phyloP scores from a whole-genome alignment of 495 filamentous ascomycete species.

The Cryomyces minteri region DNA sequence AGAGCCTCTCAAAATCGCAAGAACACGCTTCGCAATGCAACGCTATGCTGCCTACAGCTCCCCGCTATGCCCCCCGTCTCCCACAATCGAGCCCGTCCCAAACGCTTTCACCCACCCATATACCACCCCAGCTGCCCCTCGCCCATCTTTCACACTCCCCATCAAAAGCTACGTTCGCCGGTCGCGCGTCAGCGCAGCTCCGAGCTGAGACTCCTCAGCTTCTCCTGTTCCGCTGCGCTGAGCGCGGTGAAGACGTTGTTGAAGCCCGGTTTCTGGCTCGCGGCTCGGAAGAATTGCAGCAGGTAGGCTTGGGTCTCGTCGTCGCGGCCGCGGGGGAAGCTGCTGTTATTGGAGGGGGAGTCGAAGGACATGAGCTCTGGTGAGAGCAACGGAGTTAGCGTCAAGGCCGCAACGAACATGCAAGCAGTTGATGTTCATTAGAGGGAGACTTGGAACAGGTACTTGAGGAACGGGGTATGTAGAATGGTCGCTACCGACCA shows the following conservation, averaged over 20 bases:
- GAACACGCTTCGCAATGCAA: not conserved
- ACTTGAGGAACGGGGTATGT: too few species aligned
- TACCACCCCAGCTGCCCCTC: not conserved
- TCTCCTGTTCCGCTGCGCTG: constrained; percentile 54
- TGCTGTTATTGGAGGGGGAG: constrained; percentile 34
- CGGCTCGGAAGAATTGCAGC: constrained; percentile 59
- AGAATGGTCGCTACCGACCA: too few species aligned
- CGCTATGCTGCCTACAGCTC: not conserved
- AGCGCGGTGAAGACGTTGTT: constrained; percentile 51
- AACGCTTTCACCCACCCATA: not conserved
- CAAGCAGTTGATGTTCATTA: constrained; percentile 3
- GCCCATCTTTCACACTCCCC: too few species aligned
- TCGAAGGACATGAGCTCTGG: constrained; percentile 60
- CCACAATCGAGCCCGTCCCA: not conserved
- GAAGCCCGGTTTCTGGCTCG: constrained; percentile 48
- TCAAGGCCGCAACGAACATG: constrained; percentile 9
- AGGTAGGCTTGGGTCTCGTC: constrained; percentile 83
- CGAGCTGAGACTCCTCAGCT: constrained; percentile 26
- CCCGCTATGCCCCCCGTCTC: not conserved
- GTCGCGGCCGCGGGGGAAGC: constrained; percentile 45
- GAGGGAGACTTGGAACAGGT: too few species aligned
- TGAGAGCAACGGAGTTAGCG: constrained; percentile 12
- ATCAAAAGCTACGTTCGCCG: too few species aligned
- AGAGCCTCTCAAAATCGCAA: too few species aligned
- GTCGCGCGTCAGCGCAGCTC: not conserved